Evolutionary conservation across 805 yeast genomes (phyloP).

Genomic region (Candida sakaeoensis): DNA sequence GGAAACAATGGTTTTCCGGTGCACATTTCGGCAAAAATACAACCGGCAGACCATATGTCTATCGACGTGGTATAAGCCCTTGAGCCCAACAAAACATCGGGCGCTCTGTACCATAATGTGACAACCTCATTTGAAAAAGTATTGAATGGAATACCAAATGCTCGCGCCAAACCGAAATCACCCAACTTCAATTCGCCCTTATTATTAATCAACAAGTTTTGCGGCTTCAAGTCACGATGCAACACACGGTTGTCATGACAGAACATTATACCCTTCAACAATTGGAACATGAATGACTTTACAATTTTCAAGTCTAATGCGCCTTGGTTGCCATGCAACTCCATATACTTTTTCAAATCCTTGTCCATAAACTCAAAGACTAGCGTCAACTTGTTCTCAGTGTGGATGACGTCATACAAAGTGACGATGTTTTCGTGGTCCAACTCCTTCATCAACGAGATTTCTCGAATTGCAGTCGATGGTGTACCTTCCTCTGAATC

Average conservation of each 20-base stretch:
- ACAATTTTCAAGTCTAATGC: slow-evolving; percentile 71
- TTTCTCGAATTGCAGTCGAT: slow-evolving; percentile 95
- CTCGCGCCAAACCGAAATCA: slow-evolving; percentile 95
- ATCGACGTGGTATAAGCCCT: slow-evolving; percentile 95
- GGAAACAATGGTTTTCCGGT: slow-evolving; percentile 97
- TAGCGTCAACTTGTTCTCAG: slow-evolving; percentile 89
- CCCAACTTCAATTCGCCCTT: slow-evolving; percentile 93
- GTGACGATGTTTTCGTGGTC: slow-evolving; percentile 92
- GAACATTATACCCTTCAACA: slow-evolving; percentile 82
- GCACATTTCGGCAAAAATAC: slow-evolving; percentile 97
- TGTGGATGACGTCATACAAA: slow-evolving; percentile 90
- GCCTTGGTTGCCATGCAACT: slow-evolving; percentile 69
- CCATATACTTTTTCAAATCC: slow-evolving; percentile 94
- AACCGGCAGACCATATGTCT: slow-evolving; percentile 98
- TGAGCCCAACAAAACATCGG: slow-evolving; percentile 92
- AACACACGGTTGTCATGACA: slow-evolving; percentile 84
- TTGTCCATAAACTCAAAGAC: slow-evolving; percentile 93
- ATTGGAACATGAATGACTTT: slow-evolving; percentile 91
- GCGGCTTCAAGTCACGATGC: slow-evolving; percentile 90
- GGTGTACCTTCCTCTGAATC: slow-evolving; percentile 99
- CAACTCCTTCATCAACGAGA: slow-evolving; percentile 90
- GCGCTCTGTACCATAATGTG: slow-evolving; percentile 97
- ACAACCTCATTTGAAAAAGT: slow-evolving; percentile 97
- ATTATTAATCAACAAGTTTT: slow-evolving; percentile 79
- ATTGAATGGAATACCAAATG: slow-evolving; percentile 96